Percentiles rank a stretch among this genome's conserved stretches.
Evolutionary conservation across 2,329 filamentous ascomycete genomes (phyloP).

Genomic region (Pseudogymnoascus sp.): DNA sequence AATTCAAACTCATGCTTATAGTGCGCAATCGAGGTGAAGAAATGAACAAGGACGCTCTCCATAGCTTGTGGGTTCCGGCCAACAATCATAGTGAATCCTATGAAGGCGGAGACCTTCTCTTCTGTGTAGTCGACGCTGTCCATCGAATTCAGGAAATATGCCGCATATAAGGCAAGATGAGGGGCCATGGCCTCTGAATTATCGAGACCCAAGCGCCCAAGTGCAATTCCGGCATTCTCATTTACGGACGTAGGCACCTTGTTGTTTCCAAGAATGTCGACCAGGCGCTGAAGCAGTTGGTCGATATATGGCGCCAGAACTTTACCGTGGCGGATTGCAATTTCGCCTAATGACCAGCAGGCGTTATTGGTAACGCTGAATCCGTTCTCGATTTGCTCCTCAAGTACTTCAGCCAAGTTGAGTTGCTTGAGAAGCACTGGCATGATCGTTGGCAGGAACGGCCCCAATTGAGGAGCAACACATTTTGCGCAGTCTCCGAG

Average conservation of each 20-base stretch:
- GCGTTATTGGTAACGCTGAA: conserved; percentile 97
- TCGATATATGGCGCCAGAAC: conserved; percentile 71
- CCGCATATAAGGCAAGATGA: conserved; percentile 70
- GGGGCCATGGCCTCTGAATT: conserved; percentile 71
- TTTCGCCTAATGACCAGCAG: conserved; percentile 93
- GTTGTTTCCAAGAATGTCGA: conserved; percentile 76
- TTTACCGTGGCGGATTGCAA: conserved; percentile 69
- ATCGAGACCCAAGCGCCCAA: conserved; percentile 77
- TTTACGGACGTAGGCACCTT: conserved; percentile 79
- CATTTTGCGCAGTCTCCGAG: conserved; percentile 93
- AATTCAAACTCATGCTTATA: conserved; percentile 59
- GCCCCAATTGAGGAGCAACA: conserved; percentile 73
- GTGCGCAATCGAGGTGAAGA: conserved; percentile 75
- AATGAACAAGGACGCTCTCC: conserved; percentile 74
- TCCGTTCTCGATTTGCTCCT: conserved; percentile 73
- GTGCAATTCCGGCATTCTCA: conserved; percentile 89
- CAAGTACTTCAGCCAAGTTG: conserved; percentile 66
- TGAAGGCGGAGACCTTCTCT: conserved; percentile 89
- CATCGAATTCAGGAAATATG: conserved; percentile 75
- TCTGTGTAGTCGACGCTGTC: conserved; percentile 78
- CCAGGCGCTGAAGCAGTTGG: conserved; percentile 66
- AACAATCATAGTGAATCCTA: conserved; percentile 81
- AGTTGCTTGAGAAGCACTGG: conserved; percentile 81
- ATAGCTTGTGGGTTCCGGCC: conserved; percentile 84
- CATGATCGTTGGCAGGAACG: conserved; percentile 64